Evolutionary conservation across 768 basidiomycete genomes (phyloP).

Genomic region (Boletales sp.): DNA sequence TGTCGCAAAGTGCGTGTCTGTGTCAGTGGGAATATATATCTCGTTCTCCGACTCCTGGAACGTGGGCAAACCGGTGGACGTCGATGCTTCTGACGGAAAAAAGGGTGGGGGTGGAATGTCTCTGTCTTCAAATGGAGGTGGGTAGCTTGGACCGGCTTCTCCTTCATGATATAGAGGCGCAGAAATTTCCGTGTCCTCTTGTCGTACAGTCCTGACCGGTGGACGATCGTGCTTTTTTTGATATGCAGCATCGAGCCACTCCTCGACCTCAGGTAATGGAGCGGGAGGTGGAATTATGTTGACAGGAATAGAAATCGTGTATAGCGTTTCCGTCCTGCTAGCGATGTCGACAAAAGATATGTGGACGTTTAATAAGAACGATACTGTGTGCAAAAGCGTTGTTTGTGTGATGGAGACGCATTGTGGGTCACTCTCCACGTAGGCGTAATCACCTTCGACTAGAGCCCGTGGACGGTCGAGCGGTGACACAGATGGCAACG

Average conservation of each 20-base stretch:
- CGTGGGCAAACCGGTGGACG: constrained; percentile 59
- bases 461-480: constrained; percentile 43
- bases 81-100: constrained; percentile 56
- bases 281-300: constrained; percentile 71
- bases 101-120: constrained; percentile 70
- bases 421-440: constrained; percentile 56
- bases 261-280: constrained; percentile 76
- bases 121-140: constrained; percentile 80
- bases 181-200: constrained; percentile 59
- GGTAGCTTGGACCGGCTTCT: constrained; percentile 73
- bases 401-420: constrained; percentile 76
- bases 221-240: constrained; percentile 87
- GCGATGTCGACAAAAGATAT: constrained; percentile 74
- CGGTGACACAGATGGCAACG: constrained; percentile 48
- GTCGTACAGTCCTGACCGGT: constrained; percentile 63
- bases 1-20: constrained; percentile 37
- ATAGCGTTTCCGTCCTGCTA: constrained; percentile 63
- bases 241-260: constrained; percentile 69
- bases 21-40: constrained; percentile 53
- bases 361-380: constrained; percentile 71
- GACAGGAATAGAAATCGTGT: constrained; percentile 64
- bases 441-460: constrained; percentile 40
- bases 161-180: constrained; percentile 67
- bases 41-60: constrained; percentile 81
- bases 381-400: constrained; percentile 79